Evolutionary conservation across 2,329 filamentous ascomycete species (phyloP).

Genomic region (Ascochyta lentis): DNA sequence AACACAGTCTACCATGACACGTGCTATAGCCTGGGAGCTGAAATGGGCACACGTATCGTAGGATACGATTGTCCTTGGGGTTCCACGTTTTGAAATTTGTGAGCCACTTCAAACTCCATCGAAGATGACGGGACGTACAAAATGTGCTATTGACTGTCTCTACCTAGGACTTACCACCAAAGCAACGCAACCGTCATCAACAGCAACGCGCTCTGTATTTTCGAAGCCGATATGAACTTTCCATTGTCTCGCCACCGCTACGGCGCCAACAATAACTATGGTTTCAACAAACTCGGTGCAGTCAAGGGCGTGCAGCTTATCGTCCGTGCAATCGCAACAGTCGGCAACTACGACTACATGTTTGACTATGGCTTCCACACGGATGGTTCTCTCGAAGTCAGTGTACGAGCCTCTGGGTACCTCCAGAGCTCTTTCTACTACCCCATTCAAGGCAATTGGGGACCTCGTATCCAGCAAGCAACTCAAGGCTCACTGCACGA

Average conservation of each 20-base stretch:
- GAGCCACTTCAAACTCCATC: too few relatives aligned
- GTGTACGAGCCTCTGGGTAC: slow-evolving; percentile 42
- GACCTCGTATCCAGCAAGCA: slow-evolving; percentile 48
- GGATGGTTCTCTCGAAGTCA: slow-evolving; percentile 46
- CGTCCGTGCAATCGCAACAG: slow-evolving; percentile 50
- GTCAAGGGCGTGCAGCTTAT: slow-evolving; percentile 45
- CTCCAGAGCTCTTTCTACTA: slow-evolving; percentile 44
- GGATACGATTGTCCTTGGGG: slow-evolving; percentile 62
- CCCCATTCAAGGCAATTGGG: slow-evolving; percentile 43
- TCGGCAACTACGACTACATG: slow-evolving; percentile 55
- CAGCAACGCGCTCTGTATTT: slow-evolving; percentile 59
- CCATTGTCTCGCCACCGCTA: slow-evolving; percentile 45
- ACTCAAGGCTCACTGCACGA: slow-evolving; percentile 47
- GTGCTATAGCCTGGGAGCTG: slow-evolving; percentile 58
- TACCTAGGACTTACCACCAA: slow-evolving; percentile 47
- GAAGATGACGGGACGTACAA: background rate
- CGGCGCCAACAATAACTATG: slow-evolving; percentile 25
- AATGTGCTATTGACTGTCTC: background rate
- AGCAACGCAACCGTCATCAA: slow-evolving; percentile 56
- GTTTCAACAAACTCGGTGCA: slow-evolving; percentile 31
- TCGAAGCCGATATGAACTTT: slow-evolving; percentile 40
- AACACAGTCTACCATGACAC: slow-evolving; percentile 58
- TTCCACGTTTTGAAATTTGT: slow-evolving; percentile 58
- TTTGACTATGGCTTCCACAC: slow-evolving; percentile 40
- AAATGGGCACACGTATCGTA: slow-evolving; percentile 49